A percentile compares a stretch with the other conserved stretches of the same genome.
Evolutionary conservation across 177 flowering plant genomes (phyloP).

Genomic region (Vitis hybrid): DNA sequence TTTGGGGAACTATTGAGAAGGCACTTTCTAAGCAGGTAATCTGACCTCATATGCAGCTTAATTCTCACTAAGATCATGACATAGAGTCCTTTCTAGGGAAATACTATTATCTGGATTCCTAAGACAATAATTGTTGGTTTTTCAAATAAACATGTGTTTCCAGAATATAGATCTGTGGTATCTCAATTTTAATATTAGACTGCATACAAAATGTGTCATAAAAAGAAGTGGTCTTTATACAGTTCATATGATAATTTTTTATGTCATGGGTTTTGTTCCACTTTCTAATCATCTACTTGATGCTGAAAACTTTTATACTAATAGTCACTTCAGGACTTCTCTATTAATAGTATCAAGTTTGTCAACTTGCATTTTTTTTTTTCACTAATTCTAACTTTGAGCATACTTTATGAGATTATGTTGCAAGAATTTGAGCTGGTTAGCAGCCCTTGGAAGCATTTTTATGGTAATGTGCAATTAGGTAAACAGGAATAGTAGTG

Average conservation of each 20-base stretch:
- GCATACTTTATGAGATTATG: background rate
- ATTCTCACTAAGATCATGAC: background rate
- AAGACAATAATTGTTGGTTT: background rate
- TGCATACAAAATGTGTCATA: no score
- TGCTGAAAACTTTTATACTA: background rate
- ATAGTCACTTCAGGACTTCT: background rate
- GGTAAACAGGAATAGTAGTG: background rate
- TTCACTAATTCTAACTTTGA: background rate
- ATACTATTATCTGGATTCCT: background rate
- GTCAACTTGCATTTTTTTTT: background rate
- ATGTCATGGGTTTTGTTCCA: background rate
- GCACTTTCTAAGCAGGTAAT: constrained; percentile 92
- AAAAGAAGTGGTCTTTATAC: no score
- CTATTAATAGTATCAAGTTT: background rate
- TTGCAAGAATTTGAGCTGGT: background rate
- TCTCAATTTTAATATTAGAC: no score
- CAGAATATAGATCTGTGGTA: no score
- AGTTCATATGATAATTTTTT: no score
- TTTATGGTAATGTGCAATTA: background rate
- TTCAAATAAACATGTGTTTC: background rate
- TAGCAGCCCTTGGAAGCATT: background rate
- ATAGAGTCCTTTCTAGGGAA: background rate
- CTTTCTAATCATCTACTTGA: background rate
- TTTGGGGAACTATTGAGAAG: constrained; percentile 93
- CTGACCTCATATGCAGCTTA: background rate